Percentiles rank a stretch among this genome's conserved stretches.
Conservation (phyloP, 2,329 filamentous ascomycete species). For the Fusarium temperatum region DNA sequence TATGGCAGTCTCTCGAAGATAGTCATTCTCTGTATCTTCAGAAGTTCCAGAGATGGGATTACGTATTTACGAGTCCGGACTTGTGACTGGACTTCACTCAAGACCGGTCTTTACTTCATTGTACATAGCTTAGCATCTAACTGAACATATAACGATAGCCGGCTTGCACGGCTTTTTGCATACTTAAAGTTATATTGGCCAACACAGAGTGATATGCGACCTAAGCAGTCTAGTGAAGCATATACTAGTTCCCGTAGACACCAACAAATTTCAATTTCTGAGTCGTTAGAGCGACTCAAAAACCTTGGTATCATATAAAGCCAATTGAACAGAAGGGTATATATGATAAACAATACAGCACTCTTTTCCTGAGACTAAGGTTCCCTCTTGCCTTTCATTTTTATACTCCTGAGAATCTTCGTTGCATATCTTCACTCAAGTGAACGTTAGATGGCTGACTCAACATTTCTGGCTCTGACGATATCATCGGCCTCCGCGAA, state of each 20-base stretch:
- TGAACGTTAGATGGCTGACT: background rate
- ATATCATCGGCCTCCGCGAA: background rate
- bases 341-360: background rate
- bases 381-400: too few relatives aligned
- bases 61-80: background rate
- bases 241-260: background rate
- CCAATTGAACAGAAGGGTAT: background rate
- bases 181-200: background rate
- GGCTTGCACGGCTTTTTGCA: background rate
- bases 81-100: slow-evolving; percentile 6
- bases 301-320: background rate
- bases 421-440: background rate
- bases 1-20: background rate
- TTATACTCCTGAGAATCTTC: background rate
- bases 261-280: too few relatives aligned
- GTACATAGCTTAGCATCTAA: slow-evolving; percentile 5
- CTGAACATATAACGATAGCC: slow-evolving; percentile 4
- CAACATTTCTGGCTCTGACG: background rate
- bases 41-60: background rate
- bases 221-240: too few relatives aligned
- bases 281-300: too few relatives aligned
- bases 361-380: background rate
- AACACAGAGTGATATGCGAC: background rate
- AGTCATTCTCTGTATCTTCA: background rate
- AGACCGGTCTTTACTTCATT: slow-evolving; percentile 4